Evolutionary conservation across 2,329 filamentous ascomycete genomes (phyloP).

Genomic region (Tolypocladium sp.): DNA sequence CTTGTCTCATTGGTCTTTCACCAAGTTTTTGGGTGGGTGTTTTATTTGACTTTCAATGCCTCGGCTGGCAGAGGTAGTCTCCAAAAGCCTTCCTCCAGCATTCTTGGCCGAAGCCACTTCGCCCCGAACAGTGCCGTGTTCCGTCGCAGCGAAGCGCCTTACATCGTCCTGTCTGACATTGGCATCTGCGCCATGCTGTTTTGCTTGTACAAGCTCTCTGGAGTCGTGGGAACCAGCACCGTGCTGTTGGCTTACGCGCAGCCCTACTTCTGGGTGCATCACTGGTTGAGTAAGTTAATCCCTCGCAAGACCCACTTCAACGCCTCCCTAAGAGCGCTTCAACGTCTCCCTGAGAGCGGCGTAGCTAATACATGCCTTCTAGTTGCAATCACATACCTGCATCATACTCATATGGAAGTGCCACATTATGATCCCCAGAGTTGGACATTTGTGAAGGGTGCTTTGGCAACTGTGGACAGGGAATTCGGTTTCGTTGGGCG

Average conservation of each 20-base stretch:
- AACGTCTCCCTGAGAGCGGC: no score
- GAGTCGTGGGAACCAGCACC: slow-evolving; percentile 44
- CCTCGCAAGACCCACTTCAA: slow-evolving; percentile 26
- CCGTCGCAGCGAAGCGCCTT: slow-evolving; percentile 44
- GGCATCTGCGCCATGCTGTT: slow-evolving; percentile 43
- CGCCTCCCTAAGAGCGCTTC: background rate
- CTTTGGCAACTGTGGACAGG: slow-evolving; percentile 54
- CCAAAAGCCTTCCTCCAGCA: background rate
- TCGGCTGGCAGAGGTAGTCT: background rate
- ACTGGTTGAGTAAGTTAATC: slow-evolving; percentile 55
- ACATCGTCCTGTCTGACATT: slow-evolving; percentile 49
- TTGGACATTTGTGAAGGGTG: slow-evolving; percentile 56
- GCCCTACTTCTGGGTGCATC: slow-evolving; percentile 61
- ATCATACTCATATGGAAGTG: slow-evolving; percentile 15
- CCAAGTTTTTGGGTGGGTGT: background rate
- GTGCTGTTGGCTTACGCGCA: slow-evolving; percentile 47
- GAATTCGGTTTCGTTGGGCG: slow-evolving; percentile 55
- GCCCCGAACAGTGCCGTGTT: slow-evolving; percentile 53
- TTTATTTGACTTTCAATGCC: background rate
- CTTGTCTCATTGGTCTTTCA: background rate
- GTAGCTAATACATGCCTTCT: background rate
- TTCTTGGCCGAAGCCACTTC: slow-evolving; percentile 43
- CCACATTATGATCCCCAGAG: slow-evolving; percentile 15
- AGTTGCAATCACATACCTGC: background rate
- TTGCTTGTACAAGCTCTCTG: slow-evolving; percentile 41